Evolutionary conservation across 164 flowering plant species (phyloP).

Genomic region (Paratinospora sagittata): DNA sequence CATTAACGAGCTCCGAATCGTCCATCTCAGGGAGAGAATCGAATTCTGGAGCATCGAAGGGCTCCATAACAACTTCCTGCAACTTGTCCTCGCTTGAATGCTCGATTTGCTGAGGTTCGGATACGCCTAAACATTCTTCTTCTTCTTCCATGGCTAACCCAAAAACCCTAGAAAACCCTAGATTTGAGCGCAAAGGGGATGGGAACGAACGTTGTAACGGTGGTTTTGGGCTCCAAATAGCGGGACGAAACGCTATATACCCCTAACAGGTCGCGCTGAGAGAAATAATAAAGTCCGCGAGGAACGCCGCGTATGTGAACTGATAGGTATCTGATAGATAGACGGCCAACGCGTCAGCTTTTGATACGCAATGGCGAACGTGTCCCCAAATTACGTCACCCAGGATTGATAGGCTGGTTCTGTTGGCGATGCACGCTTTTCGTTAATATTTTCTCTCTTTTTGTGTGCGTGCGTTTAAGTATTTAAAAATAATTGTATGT

Average conservation of each 20-base stretch:
- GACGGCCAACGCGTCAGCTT: too few relatives aligned
- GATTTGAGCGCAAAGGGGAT: background rate
- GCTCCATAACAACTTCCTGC: constrained; percentile 5
- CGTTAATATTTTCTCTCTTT: too few relatives aligned
- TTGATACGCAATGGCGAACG: too few relatives aligned
- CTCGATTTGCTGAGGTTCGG: constrained; percentile 7
- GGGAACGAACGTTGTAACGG: background rate
- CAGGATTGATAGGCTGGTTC: too few relatives aligned
- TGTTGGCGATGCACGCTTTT: too few relatives aligned
- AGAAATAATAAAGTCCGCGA: background rate
- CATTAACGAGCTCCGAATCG: constrained; percentile 32
- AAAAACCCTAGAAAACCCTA: constrained; percentile 11
- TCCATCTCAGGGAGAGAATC: constrained; percentile 19
- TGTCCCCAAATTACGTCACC: too few relatives aligned
- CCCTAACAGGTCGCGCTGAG: background rate
- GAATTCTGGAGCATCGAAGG: constrained; percentile 18
- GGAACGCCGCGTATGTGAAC: background rate
- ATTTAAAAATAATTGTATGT: too few relatives aligned
- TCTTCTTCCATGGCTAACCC: constrained; percentile 17
- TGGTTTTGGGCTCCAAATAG: background rate
- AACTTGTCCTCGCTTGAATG: background rate
- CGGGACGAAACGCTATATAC: background rate
- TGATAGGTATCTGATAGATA: too few relatives aligned
- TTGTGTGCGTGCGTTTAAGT: too few relatives aligned
- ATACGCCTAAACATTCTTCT: background rate